Conservation (phyloP, 1,139 yeast genomes). For the Scheffersomyces illinoinensis region DNA sequence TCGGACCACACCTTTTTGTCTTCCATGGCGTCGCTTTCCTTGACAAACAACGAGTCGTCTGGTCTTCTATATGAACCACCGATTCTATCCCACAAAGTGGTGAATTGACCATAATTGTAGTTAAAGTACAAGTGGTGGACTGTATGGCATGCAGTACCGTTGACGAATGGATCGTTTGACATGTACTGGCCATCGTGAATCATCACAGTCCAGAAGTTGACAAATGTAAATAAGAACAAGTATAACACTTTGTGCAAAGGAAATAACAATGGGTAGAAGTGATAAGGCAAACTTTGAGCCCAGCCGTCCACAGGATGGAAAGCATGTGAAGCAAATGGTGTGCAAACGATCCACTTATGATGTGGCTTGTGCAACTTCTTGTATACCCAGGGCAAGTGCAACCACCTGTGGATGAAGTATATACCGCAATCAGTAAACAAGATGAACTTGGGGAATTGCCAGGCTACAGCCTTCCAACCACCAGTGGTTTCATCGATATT, state of each 20-base stretch:
- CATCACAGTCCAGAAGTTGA: conserved; percentile 97
- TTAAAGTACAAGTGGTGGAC: conserved; percentile 95
- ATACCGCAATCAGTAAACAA: conserved; percentile 93
- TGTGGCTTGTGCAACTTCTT: conserved; percentile 94
- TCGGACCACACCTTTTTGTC: conserved; percentile 66
- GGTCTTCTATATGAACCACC: conserved; percentile 94
- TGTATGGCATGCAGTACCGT: conserved; percentile 98
- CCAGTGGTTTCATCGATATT: conserved; percentile 61
- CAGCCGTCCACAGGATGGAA: conserved; percentile 98
- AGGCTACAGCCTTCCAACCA: conserved; percentile 64
- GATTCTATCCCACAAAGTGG: conserved; percentile 95
- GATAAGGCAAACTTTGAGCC: conserved; percentile 90
- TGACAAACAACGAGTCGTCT: conserved; percentile 80
- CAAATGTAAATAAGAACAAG: conserved; percentile 78
- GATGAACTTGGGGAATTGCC: conserved; percentile 75
- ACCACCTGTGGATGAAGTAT: conserved; percentile 85
- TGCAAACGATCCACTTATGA: conserved; percentile 98
- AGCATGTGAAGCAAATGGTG: conserved; percentile 98
- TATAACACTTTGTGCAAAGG: conserved; percentile 89
- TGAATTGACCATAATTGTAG: conserved; percentile 97
- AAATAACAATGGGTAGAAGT: conserved; percentile 83
- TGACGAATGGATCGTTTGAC: conserved; percentile 89
- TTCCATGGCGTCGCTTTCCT: conserved; percentile 42
- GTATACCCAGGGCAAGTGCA: conserved; percentile 90
- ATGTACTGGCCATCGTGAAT: conserved; percentile 96